These are phyloP conservation scores for Globisporangium abappressorium DNA, from an alignment of 352 stramenopile genomes.

Conservation along the genomic window DNA sequence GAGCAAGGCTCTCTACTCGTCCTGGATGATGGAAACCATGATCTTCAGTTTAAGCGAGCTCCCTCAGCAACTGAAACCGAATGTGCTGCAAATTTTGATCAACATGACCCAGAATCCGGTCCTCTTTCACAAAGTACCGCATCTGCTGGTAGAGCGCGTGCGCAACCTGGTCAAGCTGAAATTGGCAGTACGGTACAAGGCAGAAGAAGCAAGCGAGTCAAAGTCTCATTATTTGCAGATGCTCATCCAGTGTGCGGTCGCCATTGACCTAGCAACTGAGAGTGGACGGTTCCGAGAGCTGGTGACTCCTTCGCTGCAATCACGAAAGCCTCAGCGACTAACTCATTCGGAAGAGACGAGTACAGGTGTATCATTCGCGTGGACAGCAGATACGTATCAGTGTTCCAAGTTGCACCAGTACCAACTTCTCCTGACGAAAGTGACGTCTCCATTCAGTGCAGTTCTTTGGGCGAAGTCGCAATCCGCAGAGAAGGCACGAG, in stretches of 20 bases:
- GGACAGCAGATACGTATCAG: background rate
- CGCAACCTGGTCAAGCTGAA: conserved; percentile 43
- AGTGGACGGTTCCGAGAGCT: conserved; percentile 12
- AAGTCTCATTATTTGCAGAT: conserved; percentile 66
- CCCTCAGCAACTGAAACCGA: conserved; percentile 41
- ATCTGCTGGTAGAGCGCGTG: conserved; percentile 36
- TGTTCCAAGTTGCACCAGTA: conserved; percentile 3
- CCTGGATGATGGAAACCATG: conserved; percentile 32
- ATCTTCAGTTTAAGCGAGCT: conserved; percentile 28
- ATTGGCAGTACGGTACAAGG: conserved; percentile 42
- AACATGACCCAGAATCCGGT: conserved; percentile 31
- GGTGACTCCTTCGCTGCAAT: background rate
- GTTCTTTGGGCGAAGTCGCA: conserved; percentile 1
- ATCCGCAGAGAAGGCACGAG: background rate
- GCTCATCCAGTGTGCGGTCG: conserved; percentile 54
- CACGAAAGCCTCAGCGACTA: conserved; percentile 3
- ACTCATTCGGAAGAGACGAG: background rate
- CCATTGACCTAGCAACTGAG: conserved; percentile 59
- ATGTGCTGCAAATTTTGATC: conserved; percentile 39
- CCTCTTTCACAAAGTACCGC: conserved; percentile 39
- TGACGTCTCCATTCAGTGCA: conserved; percentile 26
- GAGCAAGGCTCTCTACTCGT: conserved; percentile 24
- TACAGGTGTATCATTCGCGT: background rate
- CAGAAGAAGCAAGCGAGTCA: conserved; percentile 42
- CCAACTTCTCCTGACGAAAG: conserved; percentile 20